A percentile compares a stretch with the other conserved stretches of the same genome.
These are phyloP conservation scores for Russula emetica DNA, from an alignment of 768 basidiomycete species.

Conservation along the genomic window DNA sequence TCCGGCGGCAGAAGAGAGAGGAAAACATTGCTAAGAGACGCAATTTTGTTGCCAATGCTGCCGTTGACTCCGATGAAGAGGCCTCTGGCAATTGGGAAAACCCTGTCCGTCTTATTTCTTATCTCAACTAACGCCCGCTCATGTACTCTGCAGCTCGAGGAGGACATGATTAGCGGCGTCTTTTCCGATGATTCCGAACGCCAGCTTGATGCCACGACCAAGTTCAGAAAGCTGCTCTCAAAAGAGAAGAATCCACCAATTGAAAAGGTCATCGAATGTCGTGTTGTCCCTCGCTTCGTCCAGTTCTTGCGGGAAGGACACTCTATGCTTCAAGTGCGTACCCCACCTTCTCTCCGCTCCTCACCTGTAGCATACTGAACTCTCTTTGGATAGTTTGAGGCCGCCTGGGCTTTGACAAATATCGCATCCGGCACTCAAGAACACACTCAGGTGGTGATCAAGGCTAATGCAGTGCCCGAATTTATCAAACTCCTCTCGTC, in stretches of 20 bases:
- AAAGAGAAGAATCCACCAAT: slow-evolving; percentile 99
- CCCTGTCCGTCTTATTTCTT: slow-evolving; percentile 49
- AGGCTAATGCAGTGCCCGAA: slow-evolving; percentile 89
- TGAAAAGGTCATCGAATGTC: slow-evolving; percentile 95
- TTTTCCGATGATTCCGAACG: slow-evolving; percentile 88
- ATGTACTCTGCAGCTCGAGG: slow-evolving; percentile 53
- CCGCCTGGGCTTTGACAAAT: slow-evolving; percentile 97
- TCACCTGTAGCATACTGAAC: slow-evolving; percentile 4
- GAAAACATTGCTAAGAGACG: slow-evolving; percentile 98
- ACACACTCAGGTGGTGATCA: slow-evolving; percentile 97
- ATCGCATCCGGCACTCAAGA: slow-evolving; percentile 98
- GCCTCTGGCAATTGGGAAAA: slow-evolving; percentile 68
- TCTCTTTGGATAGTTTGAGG: slow-evolving; percentile 67
- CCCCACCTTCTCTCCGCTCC: background rate
- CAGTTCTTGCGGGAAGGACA: slow-evolving; percentile 81
- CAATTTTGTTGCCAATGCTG: slow-evolving; percentile 76
- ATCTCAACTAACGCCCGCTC: slow-evolving; percentile 12
- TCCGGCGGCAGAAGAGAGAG: slow-evolving; percentile 96
- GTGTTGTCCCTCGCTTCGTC: slow-evolving; percentile 95
- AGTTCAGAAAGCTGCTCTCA: slow-evolving; percentile 96
- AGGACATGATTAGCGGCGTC: slow-evolving; percentile 90
- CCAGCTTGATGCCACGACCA: slow-evolving; percentile 95
- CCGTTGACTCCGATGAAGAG: slow-evolving; percentile 90
- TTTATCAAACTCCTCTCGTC: slow-evolving; percentile 96
- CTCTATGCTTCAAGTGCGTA: slow-evolving; percentile 75